Evolutionary conservation across 2,329 filamentous ascomycete genomes (phyloP), one percentile per base, ranked within the genome.

Genomic region (Clarireedia hainanense): DNA sequence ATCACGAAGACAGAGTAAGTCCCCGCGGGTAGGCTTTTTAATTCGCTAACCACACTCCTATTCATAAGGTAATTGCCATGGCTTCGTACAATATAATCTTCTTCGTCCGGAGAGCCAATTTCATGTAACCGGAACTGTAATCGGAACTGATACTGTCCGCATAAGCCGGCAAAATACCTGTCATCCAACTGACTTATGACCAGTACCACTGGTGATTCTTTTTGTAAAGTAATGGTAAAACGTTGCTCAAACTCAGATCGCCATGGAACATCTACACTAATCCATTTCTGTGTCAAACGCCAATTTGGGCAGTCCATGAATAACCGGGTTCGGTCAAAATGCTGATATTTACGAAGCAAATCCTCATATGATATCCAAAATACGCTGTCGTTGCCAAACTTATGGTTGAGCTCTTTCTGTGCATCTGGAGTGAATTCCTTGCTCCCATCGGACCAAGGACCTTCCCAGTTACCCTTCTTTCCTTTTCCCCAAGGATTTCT

Each of bases 311-410:
- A 63, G 20, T 81, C 78, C 26, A 77, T 73, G 67, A 85, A 85
- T 17, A 86, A 76, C 0, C 82, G 75, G 0, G 83, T 85, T 14
- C 81, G 75, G 63, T 85, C 81, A 52, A 85, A 79, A 60, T 78
- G 76, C 49, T 78, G 77, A 63, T 80, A 85, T 63, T 84, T 85
- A 60, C 78, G 76, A 12, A 85, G 75, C 52, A 86, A 73, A 62
- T 85, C 82, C 50, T 80, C 74, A 63, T 83, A 84, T 1, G 79
- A 75, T 57, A 84, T 84, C 81, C 81, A 84, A 63, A 84, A 84
- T 12, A 81, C 79, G 0, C 80, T 81, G 62, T 84, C 81, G 60
- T 78, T 80, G 23, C 81, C 80, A 56, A 84, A 84, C 30, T 75
- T 76, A 64, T 84, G 80, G 43, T 73, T 74, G 1, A 84, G 75